Evolutionary conservation across 371 early-diverging fungal genomes (phyloP).

Genomic region (Apophysomyces trapeziformis): DNA sequence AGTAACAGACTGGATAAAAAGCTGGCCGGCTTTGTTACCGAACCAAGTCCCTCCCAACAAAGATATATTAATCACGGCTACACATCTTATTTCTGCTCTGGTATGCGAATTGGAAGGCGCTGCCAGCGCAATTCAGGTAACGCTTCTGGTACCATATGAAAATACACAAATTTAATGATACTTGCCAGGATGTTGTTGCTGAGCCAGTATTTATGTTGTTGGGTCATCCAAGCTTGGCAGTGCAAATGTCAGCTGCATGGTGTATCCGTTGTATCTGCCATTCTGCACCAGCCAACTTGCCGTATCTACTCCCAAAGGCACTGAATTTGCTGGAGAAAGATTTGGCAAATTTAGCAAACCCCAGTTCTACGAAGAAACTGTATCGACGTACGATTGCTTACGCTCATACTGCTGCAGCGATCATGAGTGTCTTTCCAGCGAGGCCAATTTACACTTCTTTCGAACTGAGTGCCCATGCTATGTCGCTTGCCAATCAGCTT

Average conservation of each 20-base stretch:
- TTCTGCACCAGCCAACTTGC: constrained; percentile 68
- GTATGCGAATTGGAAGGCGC: constrained; percentile 83
- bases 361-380: constrained; percentile 50
- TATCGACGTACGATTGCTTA: constrained; percentile 65
- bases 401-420: constrained; percentile 69
- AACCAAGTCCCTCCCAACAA: constrained; percentile 67
- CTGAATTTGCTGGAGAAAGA: constrained; percentile 66
- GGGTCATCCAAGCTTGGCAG: constrained; percentile 70
- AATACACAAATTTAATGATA: not conserved
- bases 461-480: constrained; percentile 75
- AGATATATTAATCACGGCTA: constrained; percentile 65
- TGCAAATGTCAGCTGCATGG: constrained; percentile 79
- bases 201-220: constrained; percentile 73
- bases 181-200: constrained; percentile 57
- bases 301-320: constrained; percentile 64
- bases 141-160: not conserved
- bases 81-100: constrained; percentile 75
- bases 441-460: constrained; percentile 77
- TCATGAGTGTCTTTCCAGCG: constrained; percentile 73
- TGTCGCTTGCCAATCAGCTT: constrained; percentile 76
- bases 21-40: constrained; percentile 70
- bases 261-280: constrained; percentile 73
- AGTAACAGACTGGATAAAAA: constrained; percentile 65
- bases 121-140: constrained; percentile 68
- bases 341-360: constrained; percentile 47